Percentiles rank a stretch among this genome's conserved stretches.
Conservation (phyloP, 345 rosid species). For the Brassica nigra region DNA sequence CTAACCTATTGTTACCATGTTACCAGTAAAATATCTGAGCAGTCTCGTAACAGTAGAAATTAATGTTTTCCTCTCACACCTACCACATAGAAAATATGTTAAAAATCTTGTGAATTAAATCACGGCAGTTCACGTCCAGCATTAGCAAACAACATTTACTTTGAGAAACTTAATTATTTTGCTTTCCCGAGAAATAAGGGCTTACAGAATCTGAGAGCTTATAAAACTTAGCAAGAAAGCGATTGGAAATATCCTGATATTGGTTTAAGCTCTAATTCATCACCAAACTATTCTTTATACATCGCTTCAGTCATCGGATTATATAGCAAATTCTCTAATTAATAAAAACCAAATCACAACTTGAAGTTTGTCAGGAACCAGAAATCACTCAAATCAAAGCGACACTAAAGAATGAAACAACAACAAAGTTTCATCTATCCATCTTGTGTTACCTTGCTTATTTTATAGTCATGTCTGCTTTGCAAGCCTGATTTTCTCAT, state of each 20-base stretch:
- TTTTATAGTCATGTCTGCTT: background rate
- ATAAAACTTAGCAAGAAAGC: slow-evolving; percentile 57
- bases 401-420: background rate
- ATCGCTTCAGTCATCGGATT: no score
- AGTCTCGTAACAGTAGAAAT: background rate
- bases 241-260: slow-evolving; percentile 68
- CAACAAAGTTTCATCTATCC: background rate
- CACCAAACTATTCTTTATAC: no score
- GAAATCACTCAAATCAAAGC: background rate
- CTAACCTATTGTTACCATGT: no score
- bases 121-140: slow-evolving; percentile 65
- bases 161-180: slow-evolving; percentile 63
- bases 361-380: background rate
- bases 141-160: slow-evolving; percentile 73
- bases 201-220: slow-evolving; percentile 70
- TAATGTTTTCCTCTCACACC: slow-evolving; percentile 45
- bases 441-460: background rate
- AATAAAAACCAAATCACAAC: background rate
- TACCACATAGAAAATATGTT: slow-evolving; percentile 66
- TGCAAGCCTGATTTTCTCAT: background rate
- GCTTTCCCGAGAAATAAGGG: slow-evolving; percentile 76
- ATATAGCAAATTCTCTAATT: background rate
- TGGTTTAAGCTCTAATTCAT: slow-evolving; percentile 42
- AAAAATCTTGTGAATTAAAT: slow-evolving; percentile 75
- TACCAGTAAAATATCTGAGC: no score